Evolutionary conservation across 2,329 filamentous ascomycete genomes (phyloP).

Genomic region (Penicillium sp.): DNA sequence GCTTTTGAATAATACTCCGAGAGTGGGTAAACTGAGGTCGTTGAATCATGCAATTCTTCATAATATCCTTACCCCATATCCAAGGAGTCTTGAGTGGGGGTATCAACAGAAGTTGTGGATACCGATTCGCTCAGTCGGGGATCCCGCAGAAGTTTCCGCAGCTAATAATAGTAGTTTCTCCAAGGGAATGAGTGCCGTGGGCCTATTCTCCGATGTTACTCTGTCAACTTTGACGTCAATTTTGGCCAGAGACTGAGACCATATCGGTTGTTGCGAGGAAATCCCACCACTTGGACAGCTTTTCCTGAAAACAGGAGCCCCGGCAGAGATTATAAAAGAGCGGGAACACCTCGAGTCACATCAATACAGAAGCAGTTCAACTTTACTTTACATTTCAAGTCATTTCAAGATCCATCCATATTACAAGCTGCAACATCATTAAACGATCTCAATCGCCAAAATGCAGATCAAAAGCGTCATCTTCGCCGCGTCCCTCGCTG

Average conservation of each 20-base stretch:
- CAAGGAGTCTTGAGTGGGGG: background rate
- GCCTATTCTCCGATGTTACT: background rate
- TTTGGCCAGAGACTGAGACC: background rate
- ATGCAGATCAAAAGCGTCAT: constrained; percentile 40
- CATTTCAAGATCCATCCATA: background rate
- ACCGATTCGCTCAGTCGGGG: background rate
- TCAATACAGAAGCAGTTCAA: background rate
- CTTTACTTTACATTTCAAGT: background rate
- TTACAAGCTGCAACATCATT: background rate
- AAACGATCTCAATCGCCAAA: constrained; percentile 14
- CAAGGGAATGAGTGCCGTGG: background rate
- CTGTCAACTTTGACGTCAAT: background rate
- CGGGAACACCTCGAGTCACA: background rate
- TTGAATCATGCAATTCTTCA: background rate
- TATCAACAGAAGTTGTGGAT: background rate
- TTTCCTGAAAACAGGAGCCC: background rate
- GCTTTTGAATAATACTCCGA: background rate
- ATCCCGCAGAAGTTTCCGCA: background rate
- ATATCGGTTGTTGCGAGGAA: background rate
- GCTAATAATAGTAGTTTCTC: background rate
- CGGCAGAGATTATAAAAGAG: background rate
- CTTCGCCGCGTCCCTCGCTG: constrained; percentile 40
- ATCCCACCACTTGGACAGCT: background rate
- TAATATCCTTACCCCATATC: background rate
- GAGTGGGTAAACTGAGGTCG: background rate